These are phyloP conservation scores for Boechera stricta DNA, from an alignment of 345 rosid species.

Conservation along the genomic window DNA sequence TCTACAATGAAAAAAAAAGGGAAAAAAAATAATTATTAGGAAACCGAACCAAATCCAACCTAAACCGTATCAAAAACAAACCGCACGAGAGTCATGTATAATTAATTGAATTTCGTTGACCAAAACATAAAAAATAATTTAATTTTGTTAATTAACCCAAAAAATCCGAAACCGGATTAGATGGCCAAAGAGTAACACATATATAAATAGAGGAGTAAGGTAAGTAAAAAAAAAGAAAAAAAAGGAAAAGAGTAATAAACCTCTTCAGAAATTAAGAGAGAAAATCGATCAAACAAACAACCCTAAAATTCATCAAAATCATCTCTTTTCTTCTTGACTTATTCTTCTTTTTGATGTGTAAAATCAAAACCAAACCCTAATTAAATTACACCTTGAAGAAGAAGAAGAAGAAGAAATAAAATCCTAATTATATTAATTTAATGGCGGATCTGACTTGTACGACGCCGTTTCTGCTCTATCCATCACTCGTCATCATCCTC, in stretches of 20 bases:
- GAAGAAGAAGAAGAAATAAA: conserved; percentile 3
- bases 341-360: conserved; percentile 8
- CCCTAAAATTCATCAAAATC: conserved; percentile 29
- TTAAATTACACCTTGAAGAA: background rate
- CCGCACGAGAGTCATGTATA: conserved; percentile 30
- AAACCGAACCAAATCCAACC: conserved; percentile 38
- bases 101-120: conserved; percentile 26
- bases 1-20: background rate
- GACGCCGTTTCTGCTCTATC: conserved; percentile 50
- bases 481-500: conserved; percentile 52
- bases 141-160: background rate
- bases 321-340: conserved; percentile 14
- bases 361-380: conserved; percentile 16
- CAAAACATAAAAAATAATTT: background rate
- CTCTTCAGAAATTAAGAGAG: background rate
- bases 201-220: conserved; percentile 27
- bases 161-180: conserved; percentile 28
- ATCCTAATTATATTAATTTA: background rate
- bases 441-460: conserved; percentile 62
- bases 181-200: conserved; percentile 18
- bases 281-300: conserved; percentile 23
- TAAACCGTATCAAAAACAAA: conserved; percentile 37
- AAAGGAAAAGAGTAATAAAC: background rate
- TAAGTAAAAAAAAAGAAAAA: background rate
- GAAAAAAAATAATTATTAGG: background rate